Conservation (phyloP, 2,329 filamentous ascomycete species). For the Byssochlamys sp. region DNA sequence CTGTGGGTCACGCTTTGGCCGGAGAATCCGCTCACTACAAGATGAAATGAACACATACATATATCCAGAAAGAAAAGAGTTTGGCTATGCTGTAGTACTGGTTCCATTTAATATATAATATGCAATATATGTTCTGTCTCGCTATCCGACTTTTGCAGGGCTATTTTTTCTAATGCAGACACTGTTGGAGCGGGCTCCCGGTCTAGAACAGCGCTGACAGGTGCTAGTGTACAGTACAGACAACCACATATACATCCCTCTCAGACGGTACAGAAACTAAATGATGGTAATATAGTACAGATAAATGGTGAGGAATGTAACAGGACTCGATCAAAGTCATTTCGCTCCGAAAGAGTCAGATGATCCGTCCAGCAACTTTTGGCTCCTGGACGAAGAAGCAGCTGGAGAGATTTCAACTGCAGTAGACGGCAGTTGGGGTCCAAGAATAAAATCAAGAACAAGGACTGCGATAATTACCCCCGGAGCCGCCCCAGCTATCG, state of each 20-base stretch:
- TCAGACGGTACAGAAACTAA: neutral
- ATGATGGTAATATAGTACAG: neutral
- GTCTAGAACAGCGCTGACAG: neutral
- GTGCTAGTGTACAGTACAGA: neutral
- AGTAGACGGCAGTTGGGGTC: too few species aligned
- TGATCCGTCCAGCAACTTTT: too few species aligned
- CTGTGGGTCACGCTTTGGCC: neutral
- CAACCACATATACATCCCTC: neutral
- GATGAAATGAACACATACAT: neutral
- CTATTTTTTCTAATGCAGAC: neutral
- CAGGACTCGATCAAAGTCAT: neutral
- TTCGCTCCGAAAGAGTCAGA: neutral
- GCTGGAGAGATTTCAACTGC: too few species aligned
- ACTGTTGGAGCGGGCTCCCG: neutral
- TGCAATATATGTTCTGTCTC: neutral
- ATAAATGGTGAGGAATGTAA: neutral
- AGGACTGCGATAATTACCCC: too few species aligned
- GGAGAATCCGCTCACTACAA: neutral
- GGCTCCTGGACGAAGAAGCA: too few species aligned
- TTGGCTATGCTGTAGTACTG: neutral
- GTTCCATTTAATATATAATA: neutral
- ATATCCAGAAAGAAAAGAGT: neutral
- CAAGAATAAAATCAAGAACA: too few species aligned
- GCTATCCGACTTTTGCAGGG: neutral
- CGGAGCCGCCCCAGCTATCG: too few species aligned